Evolutionary conservation across 495 filamentous ascomycete genomes (phyloP).

Genomic region (Xylaria palmicola): DNA sequence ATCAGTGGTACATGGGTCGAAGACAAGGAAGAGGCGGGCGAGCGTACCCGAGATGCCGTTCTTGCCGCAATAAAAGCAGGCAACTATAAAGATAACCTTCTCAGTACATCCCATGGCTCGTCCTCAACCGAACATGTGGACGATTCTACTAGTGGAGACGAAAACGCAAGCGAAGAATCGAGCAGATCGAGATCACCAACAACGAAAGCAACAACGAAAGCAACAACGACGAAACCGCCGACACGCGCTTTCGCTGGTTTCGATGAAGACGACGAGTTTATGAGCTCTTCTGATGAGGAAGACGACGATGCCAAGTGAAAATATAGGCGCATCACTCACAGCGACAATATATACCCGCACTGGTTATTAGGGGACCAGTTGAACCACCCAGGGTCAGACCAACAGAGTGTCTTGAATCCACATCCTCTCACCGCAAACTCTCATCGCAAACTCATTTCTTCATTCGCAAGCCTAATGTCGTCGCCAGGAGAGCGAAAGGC

Average conservation of each 20-base stretch:
- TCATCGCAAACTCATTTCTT: no score
- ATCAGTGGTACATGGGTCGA: constrained; percentile 92
- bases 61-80: constrained; percentile 70
- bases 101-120: constrained; percentile 43
- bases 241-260: constrained; percentile 72
- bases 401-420: background rate
- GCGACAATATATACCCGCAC: background rate
- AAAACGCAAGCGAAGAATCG: constrained; percentile 32
- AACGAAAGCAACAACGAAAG: constrained; percentile 35
- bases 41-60: constrained; percentile 83
- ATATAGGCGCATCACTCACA: background rate
- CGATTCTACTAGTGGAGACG: constrained; percentile 36
- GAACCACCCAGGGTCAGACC: background rate
- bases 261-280: constrained; percentile 88
- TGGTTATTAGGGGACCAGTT: no score
- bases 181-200: constrained; percentile 36
- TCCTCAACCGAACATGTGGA: constrained; percentile 41
- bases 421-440: background rate
- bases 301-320: constrained; percentile 6
- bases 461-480: background rate
- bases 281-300: constrained; percentile 72
- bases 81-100: constrained; percentile 52
- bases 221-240: constrained; percentile 43
- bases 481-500: background rate
- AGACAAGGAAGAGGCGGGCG: constrained; percentile 79